Evolutionary conservation across 2,329 filamentous ascomycete species (phyloP).

Genomic region (Sporothrix pseudoabietina): DNA sequence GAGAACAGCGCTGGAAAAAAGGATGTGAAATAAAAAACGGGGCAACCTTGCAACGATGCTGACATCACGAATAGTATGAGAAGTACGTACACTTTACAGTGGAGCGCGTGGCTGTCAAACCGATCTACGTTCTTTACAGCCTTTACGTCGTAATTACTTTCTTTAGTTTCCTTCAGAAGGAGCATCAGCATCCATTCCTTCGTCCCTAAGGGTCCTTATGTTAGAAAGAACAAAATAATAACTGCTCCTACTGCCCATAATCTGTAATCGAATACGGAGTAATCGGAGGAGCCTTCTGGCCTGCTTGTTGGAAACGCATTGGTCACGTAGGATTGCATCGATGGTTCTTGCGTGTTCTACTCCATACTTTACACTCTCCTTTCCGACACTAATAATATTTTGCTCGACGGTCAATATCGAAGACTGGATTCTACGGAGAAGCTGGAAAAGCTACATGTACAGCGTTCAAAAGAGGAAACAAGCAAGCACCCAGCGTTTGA

Average conservation of each 20-base stretch:
- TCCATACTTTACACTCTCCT: background rate
- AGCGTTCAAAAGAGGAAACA: background rate
- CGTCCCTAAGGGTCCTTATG: no score
- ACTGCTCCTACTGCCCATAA: background rate
- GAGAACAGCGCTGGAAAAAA: background rate
- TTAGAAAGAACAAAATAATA: no score
- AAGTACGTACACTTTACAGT: background rate
- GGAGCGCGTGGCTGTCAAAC: background rate
- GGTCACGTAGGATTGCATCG: constrained; percentile 10
- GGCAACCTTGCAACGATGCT: constrained; percentile 14
- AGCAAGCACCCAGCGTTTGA: background rate
- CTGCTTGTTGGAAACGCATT: background rate
- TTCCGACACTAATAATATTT: background rate
- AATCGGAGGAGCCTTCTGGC: no score
- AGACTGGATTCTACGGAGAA: background rate
- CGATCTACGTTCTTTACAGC: background rate
- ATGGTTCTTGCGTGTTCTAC: background rate
- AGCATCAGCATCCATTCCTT: background rate
- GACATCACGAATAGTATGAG: background rate
- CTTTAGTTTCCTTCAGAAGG: background rate
- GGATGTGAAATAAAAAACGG: background rate
- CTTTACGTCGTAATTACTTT: background rate
- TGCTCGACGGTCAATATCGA: background rate
- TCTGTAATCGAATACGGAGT: constrained; percentile 4
- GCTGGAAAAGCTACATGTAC: background rate